Evolutionary conservation across 2,329 filamentous ascomycete species (phyloP), one percentile per base, ranked within the genome.

Genomic region (Orbilia brochopaga): DNA sequence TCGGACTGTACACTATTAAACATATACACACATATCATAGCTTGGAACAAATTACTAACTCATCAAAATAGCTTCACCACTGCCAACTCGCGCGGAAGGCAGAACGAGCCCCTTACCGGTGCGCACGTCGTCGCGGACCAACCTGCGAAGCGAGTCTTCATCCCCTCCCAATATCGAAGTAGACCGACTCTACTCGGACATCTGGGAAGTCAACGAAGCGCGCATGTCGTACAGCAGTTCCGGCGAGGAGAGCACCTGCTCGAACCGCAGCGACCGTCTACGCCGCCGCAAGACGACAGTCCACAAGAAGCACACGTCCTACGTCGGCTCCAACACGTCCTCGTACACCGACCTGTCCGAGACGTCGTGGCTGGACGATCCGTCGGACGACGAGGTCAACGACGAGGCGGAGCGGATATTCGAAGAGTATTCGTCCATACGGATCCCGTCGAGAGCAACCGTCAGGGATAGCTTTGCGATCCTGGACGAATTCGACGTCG

Each of bases 311-410:
- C 51, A 53, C 27, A 40, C n/a, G 7, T 70, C 57, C 23, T 15
- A 42, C 37, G 13, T 42, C 7, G 6, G 7, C 5, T 42, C 37
- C 11, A 55, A 69, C 35, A 19, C 42, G 24, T 63, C 66, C 23
- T 70, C 66, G 27, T 27, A 17, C 8, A 59, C 58, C 6, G 54
- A 57, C n/a, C 21, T 59, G 19, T 70, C 59, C 2, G 66, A 70
- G 30, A 70, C 59, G 53, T 70, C 66, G 30, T 70, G 66, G 66
- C 56, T 70, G 13, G 66, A 70, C 21, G 66, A 70, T 30, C 59
- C 66, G 7, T 70, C 66, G 1, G 66, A 70, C 35, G 66, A 70
- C 44, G 66, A 70, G 54, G 48, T 70, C 7, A 70, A 70, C 17
- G 66, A 70, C 32, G 66, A 70, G 17, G 66, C 66, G 8, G 66